Conservation (phyloP, 1,284 basidiomycete genomes). For the Cystobasidiaceae sp. region DNA sequence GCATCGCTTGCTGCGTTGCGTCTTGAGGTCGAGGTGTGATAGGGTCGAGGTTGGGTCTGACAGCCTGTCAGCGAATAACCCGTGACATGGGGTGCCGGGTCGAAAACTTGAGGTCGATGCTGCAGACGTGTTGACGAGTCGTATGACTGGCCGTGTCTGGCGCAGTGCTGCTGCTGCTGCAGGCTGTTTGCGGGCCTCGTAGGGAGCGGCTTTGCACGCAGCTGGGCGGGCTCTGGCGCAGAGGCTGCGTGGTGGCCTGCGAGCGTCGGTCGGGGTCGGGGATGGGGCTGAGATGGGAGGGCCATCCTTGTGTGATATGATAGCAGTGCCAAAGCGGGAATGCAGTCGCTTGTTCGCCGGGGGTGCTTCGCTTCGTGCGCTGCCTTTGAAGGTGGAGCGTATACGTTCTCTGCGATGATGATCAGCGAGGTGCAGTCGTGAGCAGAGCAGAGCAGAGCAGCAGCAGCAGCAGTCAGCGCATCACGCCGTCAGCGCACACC, state of each 20-base stretch:
- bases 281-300: neutral
- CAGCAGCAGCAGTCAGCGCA: neutral
- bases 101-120: neutral
- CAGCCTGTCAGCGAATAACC: too few relatives aligned
- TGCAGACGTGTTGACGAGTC: neutral
- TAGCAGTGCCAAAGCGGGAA: neutral
- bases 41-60: too few relatives aligned
- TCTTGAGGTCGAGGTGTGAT: neutral
- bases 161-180: neutral
- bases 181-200: slow-evolving; percentile 6
- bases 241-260: neutral
- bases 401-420: neutral
- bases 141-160: neutral
- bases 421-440: neutral
- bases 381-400: neutral
- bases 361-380: neutral
- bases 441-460: neutral
- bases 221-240: neutral
- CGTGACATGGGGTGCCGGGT: too few relatives aligned
- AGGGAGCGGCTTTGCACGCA: slow-evolving; percentile 10
- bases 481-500: neutral
- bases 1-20: neutral
- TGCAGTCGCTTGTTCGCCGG: neutral
- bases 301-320: neutral
- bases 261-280: neutral